Percentiles rank a stretch among this genome's conserved stretches.
phyloP scores from a whole-genome alignment of 176 grass and related monocot genomes.

The Hordeum marinum region DNA sequence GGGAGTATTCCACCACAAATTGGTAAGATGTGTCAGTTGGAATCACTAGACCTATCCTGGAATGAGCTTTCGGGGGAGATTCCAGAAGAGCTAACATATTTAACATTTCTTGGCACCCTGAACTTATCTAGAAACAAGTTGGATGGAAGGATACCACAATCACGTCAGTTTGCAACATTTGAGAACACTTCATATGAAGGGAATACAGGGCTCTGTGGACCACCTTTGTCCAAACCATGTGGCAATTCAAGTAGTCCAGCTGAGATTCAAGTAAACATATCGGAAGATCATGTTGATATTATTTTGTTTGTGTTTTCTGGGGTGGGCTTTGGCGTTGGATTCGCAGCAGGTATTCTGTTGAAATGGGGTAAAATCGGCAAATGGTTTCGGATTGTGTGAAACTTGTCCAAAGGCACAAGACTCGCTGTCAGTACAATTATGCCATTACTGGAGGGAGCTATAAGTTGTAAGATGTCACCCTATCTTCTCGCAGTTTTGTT shows the following conservation, averaged over 20 bases:
- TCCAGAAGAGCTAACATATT: neutral
- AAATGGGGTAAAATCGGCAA: neutral
- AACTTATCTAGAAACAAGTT: neutral
- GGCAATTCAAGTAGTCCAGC: neutral
- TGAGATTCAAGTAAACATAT: neutral
- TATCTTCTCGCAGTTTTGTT: too few relatives aligned
- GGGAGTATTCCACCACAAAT: neutral
- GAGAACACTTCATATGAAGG: neutral
- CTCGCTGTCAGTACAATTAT: neutral
- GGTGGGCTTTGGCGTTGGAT: neutral
- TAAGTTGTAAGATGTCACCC: neutral
- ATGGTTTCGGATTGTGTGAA: neutral
- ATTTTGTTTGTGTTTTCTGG: neutral
- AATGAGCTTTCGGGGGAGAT: neutral
- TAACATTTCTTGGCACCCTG: neutral
- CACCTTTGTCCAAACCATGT: neutral
- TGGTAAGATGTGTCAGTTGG: neutral
- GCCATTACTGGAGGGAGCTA: neutral
- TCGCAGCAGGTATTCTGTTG: neutral
- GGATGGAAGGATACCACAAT: neutral
- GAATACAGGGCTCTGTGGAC: neutral
- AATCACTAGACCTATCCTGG: neutral
- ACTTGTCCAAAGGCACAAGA: neutral
- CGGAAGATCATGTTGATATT: neutral
- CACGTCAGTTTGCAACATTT: neutral